Conservation (phyloP, 2,329 filamentous ascomycete genomes). For the Gliomastix tumulicola region DNA sequence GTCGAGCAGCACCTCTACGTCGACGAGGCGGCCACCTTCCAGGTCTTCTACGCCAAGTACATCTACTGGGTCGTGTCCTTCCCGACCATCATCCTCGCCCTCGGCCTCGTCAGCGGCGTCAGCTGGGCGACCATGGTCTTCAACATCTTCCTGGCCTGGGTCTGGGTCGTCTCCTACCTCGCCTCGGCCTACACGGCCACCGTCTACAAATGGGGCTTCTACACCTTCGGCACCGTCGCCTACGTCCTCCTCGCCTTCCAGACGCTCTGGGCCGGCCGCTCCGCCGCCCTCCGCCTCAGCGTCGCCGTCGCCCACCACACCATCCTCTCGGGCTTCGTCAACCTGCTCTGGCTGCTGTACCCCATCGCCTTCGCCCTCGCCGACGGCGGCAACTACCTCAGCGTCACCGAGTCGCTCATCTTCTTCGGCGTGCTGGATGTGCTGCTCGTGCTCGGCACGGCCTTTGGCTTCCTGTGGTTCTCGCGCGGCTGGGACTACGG, state of each 20-base stretch:
- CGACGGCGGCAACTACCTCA: constrained; percentile 43
- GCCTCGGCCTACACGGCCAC: constrained; percentile 37
- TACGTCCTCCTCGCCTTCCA: constrained; percentile 36
- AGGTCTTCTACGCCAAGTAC: constrained; percentile 51
- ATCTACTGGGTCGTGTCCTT: constrained; percentile 47
- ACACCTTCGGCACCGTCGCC: constrained; percentile 40
- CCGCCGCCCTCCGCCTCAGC: constrained; percentile 27
- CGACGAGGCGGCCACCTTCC: constrained; percentile 21
- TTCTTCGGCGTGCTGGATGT: constrained; percentile 48
- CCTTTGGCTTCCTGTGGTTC: constrained; percentile 33
- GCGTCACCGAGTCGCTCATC: constrained; percentile 35
- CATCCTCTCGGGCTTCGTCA: constrained; percentile 37
- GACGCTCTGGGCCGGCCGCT: constrained; percentile 29
- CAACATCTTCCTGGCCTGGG: constrained; percentile 41
- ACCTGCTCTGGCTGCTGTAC: constrained; percentile 52
- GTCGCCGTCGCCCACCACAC: constrained; percentile 36
- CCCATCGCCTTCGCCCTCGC: constrained; percentile 44
- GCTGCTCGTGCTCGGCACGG: constrained; percentile 35
- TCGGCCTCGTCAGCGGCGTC: constrained; percentile 43
- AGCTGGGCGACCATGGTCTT: constrained; percentile 50
- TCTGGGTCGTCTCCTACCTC: constrained; percentile 44
- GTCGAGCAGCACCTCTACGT: constrained; percentile 20
- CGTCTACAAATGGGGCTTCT: constrained; percentile 54
- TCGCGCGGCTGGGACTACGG: constrained; percentile 44
- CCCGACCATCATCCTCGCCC: constrained; percentile 33